Conservation (phyloP, 2,329 filamentous ascomycete species). For the Davidsoniella virescens region DNA sequence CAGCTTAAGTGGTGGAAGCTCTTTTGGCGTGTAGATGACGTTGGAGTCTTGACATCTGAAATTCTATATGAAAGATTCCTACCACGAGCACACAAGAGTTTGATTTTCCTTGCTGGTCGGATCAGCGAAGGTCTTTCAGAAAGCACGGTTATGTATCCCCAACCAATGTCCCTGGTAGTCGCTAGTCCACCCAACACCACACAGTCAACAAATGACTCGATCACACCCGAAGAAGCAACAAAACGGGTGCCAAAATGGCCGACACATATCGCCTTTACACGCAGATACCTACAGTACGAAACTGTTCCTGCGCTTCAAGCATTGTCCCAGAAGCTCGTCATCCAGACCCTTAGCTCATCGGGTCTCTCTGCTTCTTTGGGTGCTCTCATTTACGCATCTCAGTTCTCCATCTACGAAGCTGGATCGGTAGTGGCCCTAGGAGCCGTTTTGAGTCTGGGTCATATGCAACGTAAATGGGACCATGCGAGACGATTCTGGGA, state of each 20-base stretch:
- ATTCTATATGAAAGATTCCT: slow-evolving; percentile 67
- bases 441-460: slow-evolving; percentile 39
- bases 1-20: slow-evolving; percentile 86
- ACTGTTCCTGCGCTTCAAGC: slow-evolving; percentile 57
- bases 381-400: slow-evolving; percentile 39
- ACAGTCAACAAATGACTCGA: background rate
- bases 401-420: slow-evolving; percentile 42
- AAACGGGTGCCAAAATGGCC: slow-evolving; percentile 41
- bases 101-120: slow-evolving; percentile 69
- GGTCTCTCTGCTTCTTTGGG: slow-evolving; percentile 41
- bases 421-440: slow-evolving; percentile 46
- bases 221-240: slow-evolving; percentile 15
- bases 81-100: slow-evolving; percentile 56
- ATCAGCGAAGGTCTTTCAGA: slow-evolving; percentile 36
- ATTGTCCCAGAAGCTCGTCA: slow-evolving; percentile 54
- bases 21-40: slow-evolving; percentile 87
- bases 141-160: slow-evolving; percentile 20
- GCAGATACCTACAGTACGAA: slow-evolving; percentile 47
- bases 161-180: slow-evolving; percentile 19
- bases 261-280: slow-evolving; percentile 53
- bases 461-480: slow-evolving; percentile 49
- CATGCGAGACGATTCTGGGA: slow-evolving; percentile 44
- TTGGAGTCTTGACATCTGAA: slow-evolving; percentile 65
- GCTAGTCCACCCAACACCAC: background rate
- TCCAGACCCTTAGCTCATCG: slow-evolving; percentile 61